phyloP scores from a whole-genome alignment of 2,329 filamentous ascomycete genomes.

The Fusarium sp. region DNA sequence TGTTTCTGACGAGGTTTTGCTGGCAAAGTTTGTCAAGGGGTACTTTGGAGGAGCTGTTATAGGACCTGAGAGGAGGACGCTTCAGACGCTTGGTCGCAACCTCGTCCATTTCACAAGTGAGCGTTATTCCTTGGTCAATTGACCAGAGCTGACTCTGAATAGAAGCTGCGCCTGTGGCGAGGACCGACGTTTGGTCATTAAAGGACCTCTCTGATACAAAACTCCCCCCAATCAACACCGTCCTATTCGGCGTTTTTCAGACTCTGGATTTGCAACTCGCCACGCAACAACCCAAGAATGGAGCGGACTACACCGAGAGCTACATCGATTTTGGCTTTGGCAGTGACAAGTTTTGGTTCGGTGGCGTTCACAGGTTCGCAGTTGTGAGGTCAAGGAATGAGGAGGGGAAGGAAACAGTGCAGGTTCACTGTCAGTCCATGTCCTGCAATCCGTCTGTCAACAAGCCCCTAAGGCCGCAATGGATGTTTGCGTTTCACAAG shows the following conservation, averaged over 20 bases:
- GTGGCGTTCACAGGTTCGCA: conserved; percentile 46
- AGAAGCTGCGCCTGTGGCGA: conserved; percentile 15
- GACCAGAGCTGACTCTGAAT: background rate
- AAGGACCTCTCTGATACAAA: conserved; percentile 29
- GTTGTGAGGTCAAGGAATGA: conserved; percentile 29
- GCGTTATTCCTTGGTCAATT: background rate
- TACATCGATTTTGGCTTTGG: conserved; percentile 47
- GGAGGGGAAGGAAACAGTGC: background rate
- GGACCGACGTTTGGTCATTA: conserved; percentile 28
- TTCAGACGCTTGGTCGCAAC: conserved; percentile 19
- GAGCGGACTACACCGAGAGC: conserved; percentile 26
- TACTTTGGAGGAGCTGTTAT: conserved; percentile 49
- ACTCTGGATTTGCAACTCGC: conserved; percentile 31
- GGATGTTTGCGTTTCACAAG: conserved; percentile 40
- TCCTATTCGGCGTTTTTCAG: conserved; percentile 46
- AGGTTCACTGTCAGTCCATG: conserved; percentile 38
- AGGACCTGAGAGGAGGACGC: conserved; percentile 36
- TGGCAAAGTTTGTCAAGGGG: conserved; percentile 44
- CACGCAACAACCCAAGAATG: background rate
- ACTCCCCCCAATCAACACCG: conserved; percentile 33
- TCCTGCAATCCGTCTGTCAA: conserved; percentile 43
- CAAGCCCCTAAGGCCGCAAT: conserved; percentile 15
- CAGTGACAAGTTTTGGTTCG: conserved; percentile 39
- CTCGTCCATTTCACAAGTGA: conserved; percentile 35
- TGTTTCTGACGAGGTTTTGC: conserved; percentile 42